phyloP scores from a whole-genome alignment of 106 monocot genomes.

The Ottelia alismoides region DNA sequence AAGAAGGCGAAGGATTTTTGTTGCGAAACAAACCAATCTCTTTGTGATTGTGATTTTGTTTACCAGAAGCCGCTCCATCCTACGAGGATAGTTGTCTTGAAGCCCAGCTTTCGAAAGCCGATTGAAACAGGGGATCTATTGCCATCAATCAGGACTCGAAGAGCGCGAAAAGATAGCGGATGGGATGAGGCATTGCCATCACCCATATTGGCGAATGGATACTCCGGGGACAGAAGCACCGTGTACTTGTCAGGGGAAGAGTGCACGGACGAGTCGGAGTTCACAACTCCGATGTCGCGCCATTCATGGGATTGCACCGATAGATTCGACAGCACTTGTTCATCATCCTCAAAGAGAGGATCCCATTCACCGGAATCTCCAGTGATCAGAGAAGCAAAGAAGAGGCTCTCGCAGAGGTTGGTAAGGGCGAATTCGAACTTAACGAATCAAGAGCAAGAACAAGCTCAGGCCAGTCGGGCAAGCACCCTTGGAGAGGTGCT shows the following conservation, averaged over 20 bases:
- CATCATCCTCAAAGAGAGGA: conserved; percentile 16
- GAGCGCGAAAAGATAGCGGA: not conserved
- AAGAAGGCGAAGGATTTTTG: not conserved
- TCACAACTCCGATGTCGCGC: conserved; percentile 20
- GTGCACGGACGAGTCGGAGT: conserved; percentile 24
- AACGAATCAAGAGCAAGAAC: conserved; percentile 26
- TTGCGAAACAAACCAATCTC: not conserved
- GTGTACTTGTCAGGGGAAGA: conserved; percentile 25
- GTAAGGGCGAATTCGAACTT: conserved; percentile 21
- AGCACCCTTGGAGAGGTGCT: conserved; percentile 90
- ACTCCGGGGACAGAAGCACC: conserved; percentile 71
- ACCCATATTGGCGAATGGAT: conserved; percentile 50
- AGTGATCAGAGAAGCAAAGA: conserved; percentile 56
- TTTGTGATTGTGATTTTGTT: not conserved
- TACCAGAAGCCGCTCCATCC: conserved; percentile 14
- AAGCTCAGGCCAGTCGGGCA: conserved; percentile 27
- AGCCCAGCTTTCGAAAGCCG: conserved; percentile 31
- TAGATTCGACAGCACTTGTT: conserved; percentile 26
- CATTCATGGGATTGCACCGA: conserved; percentile 28
- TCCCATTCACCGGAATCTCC: conserved; percentile 36
- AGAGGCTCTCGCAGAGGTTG: conserved; percentile 52
- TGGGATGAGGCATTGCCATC: conserved; percentile 22
- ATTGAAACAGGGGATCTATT: conserved; percentile 8
- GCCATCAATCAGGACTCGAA: conserved; percentile 3
- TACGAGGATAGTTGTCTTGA: conserved; percentile 56